Evolutionary conservation across 2,329 filamentous ascomycete genomes (phyloP).

Genomic region (Piedraia hortae): DNA sequence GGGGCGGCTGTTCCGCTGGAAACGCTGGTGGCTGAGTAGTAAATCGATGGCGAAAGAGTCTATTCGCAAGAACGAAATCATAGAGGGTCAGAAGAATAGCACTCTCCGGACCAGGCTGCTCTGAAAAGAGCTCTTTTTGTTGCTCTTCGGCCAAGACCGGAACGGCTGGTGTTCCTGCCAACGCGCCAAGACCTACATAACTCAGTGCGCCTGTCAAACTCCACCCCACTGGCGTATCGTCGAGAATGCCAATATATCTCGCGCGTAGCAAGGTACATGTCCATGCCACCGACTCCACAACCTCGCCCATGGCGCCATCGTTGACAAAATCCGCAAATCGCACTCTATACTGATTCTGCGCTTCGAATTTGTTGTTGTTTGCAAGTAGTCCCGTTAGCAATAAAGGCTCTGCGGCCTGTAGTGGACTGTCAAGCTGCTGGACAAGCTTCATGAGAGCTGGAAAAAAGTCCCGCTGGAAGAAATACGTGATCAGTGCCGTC

Average conservation of each 20-base stretch:
- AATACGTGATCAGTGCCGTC: conserved; percentile 78
- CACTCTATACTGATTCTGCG: conserved; percentile 83
- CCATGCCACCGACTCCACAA: conserved; percentile 47
- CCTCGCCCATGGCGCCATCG: conserved; percentile 57
- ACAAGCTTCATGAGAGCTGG: conserved; percentile 45
- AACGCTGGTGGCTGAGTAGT: conserved; percentile 22
- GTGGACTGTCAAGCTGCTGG: conserved; percentile 43
- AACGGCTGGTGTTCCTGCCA: conserved; percentile 30
- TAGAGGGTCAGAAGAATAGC: conserved; percentile 65
- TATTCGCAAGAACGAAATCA: conserved; percentile 84
- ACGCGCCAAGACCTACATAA: conserved; percentile 57
- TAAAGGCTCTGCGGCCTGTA: conserved; percentile 40
- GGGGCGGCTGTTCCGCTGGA: conserved; percentile 15
- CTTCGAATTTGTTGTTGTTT: conserved; percentile 99
- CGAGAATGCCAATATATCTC: conserved; percentile 61
- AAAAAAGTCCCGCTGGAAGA: conserved; percentile 83
- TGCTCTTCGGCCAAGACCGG: conserved; percentile 46
- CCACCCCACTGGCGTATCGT: conserved; percentile 80
- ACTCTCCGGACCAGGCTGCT: conserved; percentile 54
- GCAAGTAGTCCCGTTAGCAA: conserved; percentile 61
- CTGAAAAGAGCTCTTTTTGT: conserved; percentile 52
- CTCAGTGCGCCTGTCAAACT: conserved; percentile 51
- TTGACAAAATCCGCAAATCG: conserved; percentile 91
- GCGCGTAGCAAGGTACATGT: conserved; percentile 41
- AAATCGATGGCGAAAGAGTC: conserved; percentile 71